Evolutionary conservation across 257 asterid species (phyloP).

Genomic region (Asclepias syriaca): DNA sequence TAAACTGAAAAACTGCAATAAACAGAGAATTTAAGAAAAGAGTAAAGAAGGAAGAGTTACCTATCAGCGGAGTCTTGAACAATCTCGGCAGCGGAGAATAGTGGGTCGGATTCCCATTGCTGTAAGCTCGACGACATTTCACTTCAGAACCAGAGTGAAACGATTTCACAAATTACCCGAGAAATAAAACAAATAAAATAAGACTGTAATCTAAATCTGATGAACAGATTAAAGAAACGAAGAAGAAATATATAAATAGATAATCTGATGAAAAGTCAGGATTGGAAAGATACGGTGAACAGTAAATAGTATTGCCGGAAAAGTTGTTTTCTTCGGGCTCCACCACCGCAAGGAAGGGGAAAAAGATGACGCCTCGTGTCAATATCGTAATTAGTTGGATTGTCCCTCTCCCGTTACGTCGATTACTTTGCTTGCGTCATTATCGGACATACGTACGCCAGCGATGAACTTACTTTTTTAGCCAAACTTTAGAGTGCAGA

Average conservation of each 20-base stretch:
- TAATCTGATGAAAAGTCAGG: background rate
- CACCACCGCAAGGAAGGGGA: background rate
- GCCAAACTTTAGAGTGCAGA: background rate
- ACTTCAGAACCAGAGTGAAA: background rate
- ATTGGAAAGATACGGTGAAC: background rate
- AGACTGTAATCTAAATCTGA: background rate
- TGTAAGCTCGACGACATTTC: constrained; percentile 21
- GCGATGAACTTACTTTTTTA: background rate
- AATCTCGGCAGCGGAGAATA: constrained; percentile 42
- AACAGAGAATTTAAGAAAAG: background rate
- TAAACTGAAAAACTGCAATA: background rate
- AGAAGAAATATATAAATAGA: background rate
- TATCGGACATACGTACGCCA: background rate
- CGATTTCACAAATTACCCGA: background rate
- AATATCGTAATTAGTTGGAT: background rate
- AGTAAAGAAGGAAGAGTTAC: constrained; percentile 23
- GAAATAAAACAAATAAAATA: background rate
- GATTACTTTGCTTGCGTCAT: background rate
- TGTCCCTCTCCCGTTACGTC: background rate
- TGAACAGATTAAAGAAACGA: background rate
- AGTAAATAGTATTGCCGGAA: background rate
- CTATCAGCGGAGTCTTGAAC: constrained; percentile 47
- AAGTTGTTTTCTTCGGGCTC: background rate
- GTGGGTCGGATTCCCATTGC: constrained; percentile 43
- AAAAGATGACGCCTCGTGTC: background rate